Evolutionary conservation across 306 rosid genomes (phyloP).

Genomic region (Inga oerstediana): DNA sequence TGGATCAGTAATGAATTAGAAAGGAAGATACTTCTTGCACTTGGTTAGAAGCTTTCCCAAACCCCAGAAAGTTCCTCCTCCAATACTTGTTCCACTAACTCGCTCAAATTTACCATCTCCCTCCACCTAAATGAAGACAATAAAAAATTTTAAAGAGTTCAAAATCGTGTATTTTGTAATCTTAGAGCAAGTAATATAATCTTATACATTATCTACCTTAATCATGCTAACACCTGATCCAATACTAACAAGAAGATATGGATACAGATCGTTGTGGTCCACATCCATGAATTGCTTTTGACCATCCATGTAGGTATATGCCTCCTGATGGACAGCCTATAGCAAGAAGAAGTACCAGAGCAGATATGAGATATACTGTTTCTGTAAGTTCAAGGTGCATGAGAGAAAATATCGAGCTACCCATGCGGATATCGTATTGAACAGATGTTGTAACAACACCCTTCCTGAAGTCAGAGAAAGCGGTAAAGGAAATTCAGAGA

Average conservation of each 20-base stretch:
- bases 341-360: conserved; percentile 35
- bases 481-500: not conserved
- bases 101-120: conserved; percentile 89
- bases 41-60: conserved; percentile 90
- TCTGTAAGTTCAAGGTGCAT: conserved; percentile 23
- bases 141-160: conserved; percentile 21
- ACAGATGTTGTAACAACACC: not conserved
- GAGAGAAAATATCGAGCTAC: conserved; percentile 20
- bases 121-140: conserved; percentile 68
- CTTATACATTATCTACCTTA: conserved; percentile 58
- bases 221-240: conserved; percentile 99
- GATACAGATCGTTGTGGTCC: conserved; percentile 79
- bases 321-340: conserved; percentile 83
- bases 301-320: conserved; percentile 74
- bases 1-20: conserved; percentile 21
- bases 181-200: conserved; percentile 18
- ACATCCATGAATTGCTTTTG: conserved; percentile 77
- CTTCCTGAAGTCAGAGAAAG: conserved; percentile 3
- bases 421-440: conserved; percentile 15
- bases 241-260: conserved; percentile 91
- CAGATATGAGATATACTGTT: conserved; percentile 25
- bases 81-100: conserved; percentile 96
- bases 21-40: conserved; percentile 68
- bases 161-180: conserved; percentile 27
- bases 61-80: conserved; percentile 99